Evolutionary conservation across 345 rosid genomes (phyloP), one percentile per base, ranked within the genome.

Genomic region (Aquilaria malaccensis): DNA sequence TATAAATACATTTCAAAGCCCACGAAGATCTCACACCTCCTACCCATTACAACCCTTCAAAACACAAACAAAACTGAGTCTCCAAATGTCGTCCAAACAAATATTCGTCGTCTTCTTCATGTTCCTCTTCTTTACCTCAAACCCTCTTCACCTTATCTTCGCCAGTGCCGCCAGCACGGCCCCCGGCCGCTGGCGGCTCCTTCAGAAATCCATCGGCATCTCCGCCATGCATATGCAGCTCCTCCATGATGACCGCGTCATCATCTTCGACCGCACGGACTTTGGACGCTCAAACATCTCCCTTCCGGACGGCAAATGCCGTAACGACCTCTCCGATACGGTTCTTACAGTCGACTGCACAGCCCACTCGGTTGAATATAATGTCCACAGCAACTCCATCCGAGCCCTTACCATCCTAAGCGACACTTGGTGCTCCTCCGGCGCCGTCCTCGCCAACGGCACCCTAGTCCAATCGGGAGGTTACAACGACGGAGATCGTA

Each of bases 381-480:
- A 76, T 59, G 67, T 68, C 2, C 11, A 9, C 0, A 52, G 50
- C 2, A 33, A 63, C 9, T 56, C 7, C 2, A 56, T 65, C 45
- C 62, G 77, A 37, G 74, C 76, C 3, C 71, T 76, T 3, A 61
- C 71, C n/a, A 2, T 72, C 31, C 30, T 14, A 12, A 63, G 77
- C 0, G 74, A 72, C 55, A 66, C 74, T 22, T 69, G 77, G 80
- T 76, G 77, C 50, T 76, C 74, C 52, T 72, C 80, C 0, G 80
- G 74, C 2, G 62, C 71, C 2, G 59, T 76, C 49, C 58, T 60
- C 10, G 2, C 45, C 0, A 58, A 69, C 6, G 80, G 77, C 6
- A 55, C 37, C n/a, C 54, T 79, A 11, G 49, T 79, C 6, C 83
- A 79, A 22, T 72, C 73, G 0, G 83, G 86, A 1, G 86, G 80